phyloP scores from a whole-genome alignment of 352 stramenopile genomes.

The Chrysophaeum taylorii region DNA sequence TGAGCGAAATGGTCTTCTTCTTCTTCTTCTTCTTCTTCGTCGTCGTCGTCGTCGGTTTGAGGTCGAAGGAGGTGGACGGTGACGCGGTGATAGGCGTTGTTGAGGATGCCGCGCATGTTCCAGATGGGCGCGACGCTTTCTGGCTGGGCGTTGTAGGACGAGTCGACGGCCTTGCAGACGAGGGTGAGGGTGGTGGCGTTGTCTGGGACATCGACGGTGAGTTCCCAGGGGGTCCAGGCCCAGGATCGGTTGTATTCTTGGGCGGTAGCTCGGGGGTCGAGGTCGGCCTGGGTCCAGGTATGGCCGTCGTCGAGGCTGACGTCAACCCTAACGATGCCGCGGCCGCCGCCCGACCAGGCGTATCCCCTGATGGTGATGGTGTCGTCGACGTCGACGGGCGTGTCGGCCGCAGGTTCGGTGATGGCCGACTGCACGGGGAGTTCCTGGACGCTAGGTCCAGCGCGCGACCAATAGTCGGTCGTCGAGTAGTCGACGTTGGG shows the following conservation, averaged over 20 bases:
- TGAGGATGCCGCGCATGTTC: conserved; percentile 84
- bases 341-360: conserved; percentile 80
- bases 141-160: conserved; percentile 79
- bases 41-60: too few relatives aligned
- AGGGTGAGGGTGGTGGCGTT: conserved; percentile 49
- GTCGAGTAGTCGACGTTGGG: neutral
- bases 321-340: conserved; percentile 75
- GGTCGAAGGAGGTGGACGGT: too few relatives aligned
- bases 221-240: conserved; percentile 83
- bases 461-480: neutral
- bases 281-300: conserved; percentile 75
- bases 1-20: too few relatives aligned
- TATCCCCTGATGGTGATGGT: conserved; percentile 79
- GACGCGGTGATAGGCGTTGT: conserved; percentile 71
- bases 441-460: conserved; percentile 57
- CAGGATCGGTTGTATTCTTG: conserved; percentile 77
- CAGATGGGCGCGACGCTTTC: conserved; percentile 76
- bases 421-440: conserved; percentile 77
- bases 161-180: conserved; percentile 37
- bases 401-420: conserved; percentile 40
- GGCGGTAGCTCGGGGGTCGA: conserved; percentile 62
- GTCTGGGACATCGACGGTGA: conserved; percentile 64
- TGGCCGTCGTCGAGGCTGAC: conserved; percentile 81
- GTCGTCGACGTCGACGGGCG: conserved; percentile 36
- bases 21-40: too few relatives aligned